Evolutionary conservation across 805 yeast genomes (phyloP).

Genomic region (Cyberlindnera misumaiensis): DNA sequence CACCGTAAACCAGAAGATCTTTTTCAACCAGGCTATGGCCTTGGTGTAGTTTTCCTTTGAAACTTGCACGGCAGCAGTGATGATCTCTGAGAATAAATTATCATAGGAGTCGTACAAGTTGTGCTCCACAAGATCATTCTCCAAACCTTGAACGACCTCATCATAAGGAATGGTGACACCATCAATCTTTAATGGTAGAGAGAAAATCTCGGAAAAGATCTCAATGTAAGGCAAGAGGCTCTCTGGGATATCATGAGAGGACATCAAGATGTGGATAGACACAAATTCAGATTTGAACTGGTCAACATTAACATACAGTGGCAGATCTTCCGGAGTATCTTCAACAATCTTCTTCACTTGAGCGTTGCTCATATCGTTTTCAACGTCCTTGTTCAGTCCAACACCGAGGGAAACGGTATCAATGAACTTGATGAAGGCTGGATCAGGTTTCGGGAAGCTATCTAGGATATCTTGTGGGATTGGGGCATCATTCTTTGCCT

Average conservation of each 20-base stretch:
- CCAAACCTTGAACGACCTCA: conserved; percentile 64
- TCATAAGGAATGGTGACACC: conserved; percentile 61
- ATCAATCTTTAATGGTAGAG: conserved; percentile 62
- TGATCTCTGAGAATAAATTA: conserved; percentile 57
- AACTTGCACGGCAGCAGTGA: conserved; percentile 56
- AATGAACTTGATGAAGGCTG: conserved; percentile 66
- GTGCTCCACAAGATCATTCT: conserved; percentile 64
- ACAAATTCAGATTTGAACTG: conserved; percentile 74
- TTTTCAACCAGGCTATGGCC: conserved; percentile 73
- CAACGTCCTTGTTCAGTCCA: conserved; percentile 37
- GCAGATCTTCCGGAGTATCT: conserved; percentile 41
- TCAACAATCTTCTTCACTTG: conserved; percentile 21
- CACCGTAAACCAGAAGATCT: conserved; percentile 54
- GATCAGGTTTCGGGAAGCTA: conserved; percentile 66
- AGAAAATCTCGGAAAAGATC: conserved; percentile 58
- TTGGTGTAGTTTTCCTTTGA: conserved; percentile 52
- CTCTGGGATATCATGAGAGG: conserved; percentile 46
- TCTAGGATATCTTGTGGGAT: conserved; percentile 65
- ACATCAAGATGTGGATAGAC: conserved; percentile 54
- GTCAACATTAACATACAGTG: conserved; percentile 73
- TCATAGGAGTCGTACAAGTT: conserved; percentile 51
- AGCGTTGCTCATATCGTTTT: conserved; percentile 25
- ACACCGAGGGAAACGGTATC: conserved; percentile 57
- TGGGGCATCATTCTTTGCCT: conserved; percentile 58
- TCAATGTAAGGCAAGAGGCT: conserved; percentile 57